Evolutionary conservation across 768 basidiomycete species (phyloP), one percentile per base, ranked within the genome.

Genomic region (Rubroboletus satanas): DNA sequence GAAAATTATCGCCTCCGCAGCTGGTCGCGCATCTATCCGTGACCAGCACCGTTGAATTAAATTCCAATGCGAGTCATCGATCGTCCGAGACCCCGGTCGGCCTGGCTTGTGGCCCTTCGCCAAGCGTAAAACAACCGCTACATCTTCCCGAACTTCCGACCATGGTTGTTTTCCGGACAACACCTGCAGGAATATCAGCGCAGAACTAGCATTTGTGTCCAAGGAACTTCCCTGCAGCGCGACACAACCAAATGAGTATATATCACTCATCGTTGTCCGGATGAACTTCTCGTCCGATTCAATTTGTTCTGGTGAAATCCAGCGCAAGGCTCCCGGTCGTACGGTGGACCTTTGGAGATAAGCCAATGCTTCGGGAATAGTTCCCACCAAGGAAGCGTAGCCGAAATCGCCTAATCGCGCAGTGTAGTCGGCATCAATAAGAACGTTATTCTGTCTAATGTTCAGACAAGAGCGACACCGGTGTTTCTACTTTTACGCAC

Each of bases 371-470:
- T 61, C 57, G 0, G 59, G 53, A 41, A 48, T 49, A 26, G 17
- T 29, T 3, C 45, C 47, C 0, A 51, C 5, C 29, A 60, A 8
- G 0, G 75, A 75, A 28, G 71, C 67, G 45, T 65, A 52, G 2
- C 78, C 79, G 50, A 79, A 80, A 52, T 79, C 79, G 46, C 72
- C 70, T 5, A 81, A 59, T 10, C 71, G 69, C 1, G 73, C 78
- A 28, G 70, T 71, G 18, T 71, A 54, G 8, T 57, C 32, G n/a
- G 15, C 53, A 14, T 61, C 58, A 2, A 62, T 7, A 14, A 65
- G 52, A 0, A 65, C 51, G 8, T 65, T 64, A 2, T 52, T 57
- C 60, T 64, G 17, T 47, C 17, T 26, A 5, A 26, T 33, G 33
- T 33, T 33, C 26, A 26, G 26, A 26, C 26, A 26, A 26, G 26